phyloP scores from a whole-genome alignment of 1,139 yeast species.

The Hansenula sp. region DNA sequence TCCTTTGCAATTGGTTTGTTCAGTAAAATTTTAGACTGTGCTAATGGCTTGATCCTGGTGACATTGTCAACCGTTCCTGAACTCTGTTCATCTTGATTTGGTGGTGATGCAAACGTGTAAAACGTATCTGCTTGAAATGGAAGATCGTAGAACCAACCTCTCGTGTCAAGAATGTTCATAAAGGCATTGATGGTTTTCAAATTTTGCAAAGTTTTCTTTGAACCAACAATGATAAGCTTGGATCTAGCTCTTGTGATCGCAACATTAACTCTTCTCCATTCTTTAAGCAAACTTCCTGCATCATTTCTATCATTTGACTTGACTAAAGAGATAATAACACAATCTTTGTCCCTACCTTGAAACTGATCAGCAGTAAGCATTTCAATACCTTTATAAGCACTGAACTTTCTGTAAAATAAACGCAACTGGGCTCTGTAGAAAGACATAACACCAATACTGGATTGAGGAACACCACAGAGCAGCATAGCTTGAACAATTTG shows the following conservation, averaged over 20 bases:
- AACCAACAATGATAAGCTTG: conserved; percentile 80
- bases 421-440: conserved; percentile 79
- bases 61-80: neutral
- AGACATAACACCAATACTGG: conserved; percentile 80
- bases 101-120: conserved; percentile 24
- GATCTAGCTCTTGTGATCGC: conserved; percentile 89
- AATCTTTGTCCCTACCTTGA: conserved; percentile 94
- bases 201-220: conserved; percentile 55
- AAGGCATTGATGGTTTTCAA: conserved; percentile 58
- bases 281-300: conserved; percentile 77
- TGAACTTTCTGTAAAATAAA: conserved; percentile 43
- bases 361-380: conserved; percentile 91
- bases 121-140: conserved; percentile 39
- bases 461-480: conserved; percentile 53
- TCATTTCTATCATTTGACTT: conserved; percentile 65
- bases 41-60: neutral
- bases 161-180: conserved; percentile 50
- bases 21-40: conserved; percentile 9
- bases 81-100: neutral
- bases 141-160: conserved; percentile 62
- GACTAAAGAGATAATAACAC: conserved; percentile 82
- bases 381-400: conserved; percentile 48
- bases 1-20: conserved; percentile 15
- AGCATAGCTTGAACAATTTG: conserved; percentile 60
- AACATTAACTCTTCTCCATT: conserved; percentile 91